Evolutionary conservation across 225 moss, liverwort and hornwort species (phyloP), one percentile per base, ranked within the genome.

Genomic region (Lunularia cruciata): DNA sequence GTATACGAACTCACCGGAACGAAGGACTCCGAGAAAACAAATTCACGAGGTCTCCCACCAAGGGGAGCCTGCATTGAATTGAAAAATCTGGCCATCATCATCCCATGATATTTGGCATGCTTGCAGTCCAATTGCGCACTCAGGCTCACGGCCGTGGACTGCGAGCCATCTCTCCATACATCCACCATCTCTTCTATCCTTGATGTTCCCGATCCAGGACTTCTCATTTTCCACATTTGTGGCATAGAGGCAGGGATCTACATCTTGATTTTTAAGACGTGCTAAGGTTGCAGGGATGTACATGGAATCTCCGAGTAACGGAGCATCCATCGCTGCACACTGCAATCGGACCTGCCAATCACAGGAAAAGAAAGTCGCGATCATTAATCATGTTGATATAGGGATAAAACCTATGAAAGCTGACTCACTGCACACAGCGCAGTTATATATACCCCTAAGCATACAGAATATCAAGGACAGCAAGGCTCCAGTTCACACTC

Each of bases 241-340:
- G 42, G 68, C 59, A 28, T 63, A 30, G 18, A 93, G 71, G 72
- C 83, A 83, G 22, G 91, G 93, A 68, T 98, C 93, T 6, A 91
- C 68, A 39, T 81, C 81, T 32, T 86, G 79, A 79, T 73, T 75
- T 65, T 74, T 83, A 51, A 83, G 67, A 62, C 98, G 87, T 15
- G 86, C 86, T 48, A 85, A 76, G 1, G 84, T 84, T 36, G 85
- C 86, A 42, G 91, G 85, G 82, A 86, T 88, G 72, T 93, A 98
- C 73, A 98, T 91, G 2, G 93, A 88, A 61, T 98, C 98, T 52
- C 98, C 98, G 5, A 98, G 89, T 67, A 93, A 66, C 1, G 98
- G 93, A 70, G 98, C 82, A 73, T 80, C 81, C 45, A 89, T 63
- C 56, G 98, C 89, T 61, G 90, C 88, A 73, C 93, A 89, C 60